Conservation (phyloP, 805 yeast genomes). For the Hanseniaspora pseudoguilliermondii region DNA sequence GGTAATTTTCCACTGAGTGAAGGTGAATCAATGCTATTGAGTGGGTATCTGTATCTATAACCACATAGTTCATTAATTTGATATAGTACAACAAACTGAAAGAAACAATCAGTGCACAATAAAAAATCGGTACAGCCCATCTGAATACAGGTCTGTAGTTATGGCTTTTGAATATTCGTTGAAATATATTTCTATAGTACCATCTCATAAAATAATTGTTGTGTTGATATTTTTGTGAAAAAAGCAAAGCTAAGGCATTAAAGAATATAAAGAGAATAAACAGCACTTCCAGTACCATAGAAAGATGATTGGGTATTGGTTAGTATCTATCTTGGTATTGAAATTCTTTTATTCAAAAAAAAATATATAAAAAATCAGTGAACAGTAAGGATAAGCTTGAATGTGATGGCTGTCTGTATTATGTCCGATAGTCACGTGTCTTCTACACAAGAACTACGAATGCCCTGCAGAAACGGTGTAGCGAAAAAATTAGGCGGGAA, state of each 20-base stretch:
- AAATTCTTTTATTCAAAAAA: too few relatives aligned
- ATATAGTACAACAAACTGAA: slow-evolving; percentile 1
- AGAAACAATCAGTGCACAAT: slow-evolving; percentile 17
- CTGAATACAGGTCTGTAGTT: slow-evolving; percentile 17
- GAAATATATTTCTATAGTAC: slow-evolving; percentile 21
- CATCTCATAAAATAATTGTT: slow-evolving; percentile 16
- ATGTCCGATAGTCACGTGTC: too few relatives aligned
- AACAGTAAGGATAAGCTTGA: too few relatives aligned
- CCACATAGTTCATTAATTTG: not conserved
- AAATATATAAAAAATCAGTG: too few relatives aligned
- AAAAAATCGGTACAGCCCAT: slow-evolving; percentile 23
- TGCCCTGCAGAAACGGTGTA: too few relatives aligned
- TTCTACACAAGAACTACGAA: too few relatives aligned
- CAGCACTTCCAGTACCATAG: too few relatives aligned
- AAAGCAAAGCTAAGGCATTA: not conserved
- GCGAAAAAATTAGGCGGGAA: too few relatives aligned
- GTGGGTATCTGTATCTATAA: not conserved
- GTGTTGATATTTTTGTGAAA: slow-evolving; percentile 5
- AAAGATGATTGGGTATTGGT: too few relatives aligned
- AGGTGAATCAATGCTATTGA: slow-evolving; percentile 14
- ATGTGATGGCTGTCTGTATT: too few relatives aligned
- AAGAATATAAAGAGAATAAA: not conserved
- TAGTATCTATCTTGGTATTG: too few relatives aligned
- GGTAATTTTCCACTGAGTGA: slow-evolving; percentile 16
- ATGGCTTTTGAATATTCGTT: slow-evolving; percentile 20